These are phyloP conservation scores for Venturia aucupariae DNA, from an alignment of 2,329 filamentous ascomycete species.

Conservation along the genomic window DNA sequence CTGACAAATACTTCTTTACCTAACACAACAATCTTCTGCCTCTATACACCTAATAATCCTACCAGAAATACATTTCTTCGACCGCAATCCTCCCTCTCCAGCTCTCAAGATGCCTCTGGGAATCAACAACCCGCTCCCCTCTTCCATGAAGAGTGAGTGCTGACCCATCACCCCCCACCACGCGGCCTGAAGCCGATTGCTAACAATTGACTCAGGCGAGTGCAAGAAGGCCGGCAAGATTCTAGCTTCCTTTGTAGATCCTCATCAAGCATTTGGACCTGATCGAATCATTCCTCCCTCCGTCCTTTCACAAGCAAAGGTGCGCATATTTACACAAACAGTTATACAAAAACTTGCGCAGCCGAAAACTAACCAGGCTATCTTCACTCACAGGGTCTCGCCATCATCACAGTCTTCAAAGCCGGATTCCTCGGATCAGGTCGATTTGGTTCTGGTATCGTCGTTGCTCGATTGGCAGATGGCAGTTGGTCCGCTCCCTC, in stretches of 20 bases:
- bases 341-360: background rate
- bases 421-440: slow-evolving; percentile 77
- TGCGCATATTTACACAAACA: slow-evolving; percentile 27
- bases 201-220: slow-evolving; percentile 55
- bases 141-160: slow-evolving; percentile 42
- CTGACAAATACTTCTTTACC: slow-evolving; percentile 3
- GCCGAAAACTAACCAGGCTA: background rate
- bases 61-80: background rate
- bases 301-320: slow-evolving; percentile 85
- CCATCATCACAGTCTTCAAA: slow-evolving; percentile 78
- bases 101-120: slow-evolving; percentile 33
- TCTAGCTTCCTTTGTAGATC: slow-evolving; percentile 87
- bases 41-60: background rate
- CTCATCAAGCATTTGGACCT: slow-evolving; percentile 83
- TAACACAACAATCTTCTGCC: background rate
- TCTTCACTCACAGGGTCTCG: slow-evolving; percentile 53
- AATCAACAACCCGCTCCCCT: slow-evolving; percentile 46
- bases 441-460: slow-evolving; percentile 72
- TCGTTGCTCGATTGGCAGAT: slow-evolving; percentile 69
- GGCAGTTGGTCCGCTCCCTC: slow-evolving; percentile 74
- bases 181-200: slow-evolving; percentile 14
- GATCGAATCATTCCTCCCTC: slow-evolving; percentile 94
- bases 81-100: background rate
- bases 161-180: slow-evolving; percentile 9
- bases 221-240: slow-evolving; percentile 97